Percentiles rank a stretch among this genome's conserved stretches.
phyloP scores from a whole-genome alignment of 1,284 basidiomycete genomes.

The Cystobasidiaceae sp. region DNA sequence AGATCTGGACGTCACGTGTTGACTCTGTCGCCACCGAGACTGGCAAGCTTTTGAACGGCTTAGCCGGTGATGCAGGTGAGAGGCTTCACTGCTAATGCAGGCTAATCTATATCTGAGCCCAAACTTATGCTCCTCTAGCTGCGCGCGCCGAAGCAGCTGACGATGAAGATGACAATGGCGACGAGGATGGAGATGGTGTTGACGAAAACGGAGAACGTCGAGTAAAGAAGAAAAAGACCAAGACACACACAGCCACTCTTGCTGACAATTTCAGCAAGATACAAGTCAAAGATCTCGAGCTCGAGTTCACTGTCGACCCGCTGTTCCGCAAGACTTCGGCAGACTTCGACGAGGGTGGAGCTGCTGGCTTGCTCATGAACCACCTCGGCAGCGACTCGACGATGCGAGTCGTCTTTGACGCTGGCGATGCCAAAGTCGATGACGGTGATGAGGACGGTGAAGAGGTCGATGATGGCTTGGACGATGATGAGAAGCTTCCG shows the following conservation, averaged over 20 bases:
- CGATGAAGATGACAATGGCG: constrained; percentile 47
- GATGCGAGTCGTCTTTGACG: constrained; percentile 90
- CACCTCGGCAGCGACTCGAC: constrained; percentile 67
- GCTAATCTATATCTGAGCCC: constrained; percentile 29
- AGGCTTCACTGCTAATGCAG: constrained; percentile 53
- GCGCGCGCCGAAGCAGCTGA: constrained; percentile 30
- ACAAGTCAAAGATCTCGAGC: constrained; percentile 73
- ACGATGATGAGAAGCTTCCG: constrained; percentile 53
- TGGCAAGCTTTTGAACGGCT: constrained; percentile 86
- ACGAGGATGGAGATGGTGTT: constrained; percentile 57
- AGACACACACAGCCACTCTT: constrained; percentile 56
- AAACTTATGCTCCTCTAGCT: neutral
- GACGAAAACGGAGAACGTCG: constrained; percentile 49
- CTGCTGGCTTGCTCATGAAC: constrained; percentile 89
- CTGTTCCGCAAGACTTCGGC: constrained; percentile 96
- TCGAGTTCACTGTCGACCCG: constrained; percentile 94
- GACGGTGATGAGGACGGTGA: constrained; percentile 66
- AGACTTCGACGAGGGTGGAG: constrained; percentile 98
- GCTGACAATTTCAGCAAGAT: constrained; percentile 76
- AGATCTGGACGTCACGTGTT: constrained; percentile 98
- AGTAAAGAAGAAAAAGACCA: constrained; percentile 48
- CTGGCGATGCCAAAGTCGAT: constrained; percentile 73
- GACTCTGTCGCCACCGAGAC: constrained; percentile 97
- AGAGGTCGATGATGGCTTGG: constrained; percentile 41
- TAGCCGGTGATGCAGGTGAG: constrained; percentile 56